A percentile compares a stretch with the other conserved stretches of the same genome.
Evolutionary conservation across 2,329 filamentous ascomycete species (phyloP).

Genomic region (Colletotrichum musae): DNA sequence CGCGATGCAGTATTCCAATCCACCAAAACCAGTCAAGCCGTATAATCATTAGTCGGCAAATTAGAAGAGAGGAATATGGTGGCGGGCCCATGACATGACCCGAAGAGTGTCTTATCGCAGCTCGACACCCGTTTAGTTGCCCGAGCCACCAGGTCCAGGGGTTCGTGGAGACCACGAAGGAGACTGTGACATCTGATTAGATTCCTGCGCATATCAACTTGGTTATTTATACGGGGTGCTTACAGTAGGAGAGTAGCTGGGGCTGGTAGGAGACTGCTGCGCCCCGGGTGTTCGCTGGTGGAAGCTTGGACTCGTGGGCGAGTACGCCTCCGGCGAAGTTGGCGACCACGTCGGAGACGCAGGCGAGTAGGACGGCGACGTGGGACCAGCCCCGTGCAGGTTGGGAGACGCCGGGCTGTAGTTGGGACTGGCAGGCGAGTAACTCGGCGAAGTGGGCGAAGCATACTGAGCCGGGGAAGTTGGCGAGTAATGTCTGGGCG

Average conservation of each 20-base stretch:
- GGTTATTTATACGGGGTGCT: conserved; percentile 38
- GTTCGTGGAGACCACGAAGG: conserved; percentile 63
- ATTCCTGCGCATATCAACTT: not conserved
- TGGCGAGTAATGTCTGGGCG: conserved; percentile 71
- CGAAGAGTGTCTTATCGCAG: conserved; percentile 22
- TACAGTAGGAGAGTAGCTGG: conserved; percentile 79
- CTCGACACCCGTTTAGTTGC: conserved; percentile 55
- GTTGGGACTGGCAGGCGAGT: conserved; percentile 78
- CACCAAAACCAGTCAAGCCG: conserved; percentile 36
- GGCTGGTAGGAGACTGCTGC: conserved; percentile 75
- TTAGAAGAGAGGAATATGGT: conserved; percentile 44
- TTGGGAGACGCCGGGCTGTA: conserved; percentile 80
- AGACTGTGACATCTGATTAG: conserved; percentile 56
- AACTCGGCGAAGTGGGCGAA: conserved; percentile 81
- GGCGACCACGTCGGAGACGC: conserved; percentile 85
- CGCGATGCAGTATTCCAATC: conserved; percentile 39
- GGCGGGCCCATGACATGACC: conserved; percentile 28
- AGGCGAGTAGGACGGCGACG: conserved; percentile 76
- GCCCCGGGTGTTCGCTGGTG: conserved; percentile 68
- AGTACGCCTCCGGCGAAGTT: conserved; percentile 76
- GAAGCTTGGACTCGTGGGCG: conserved; percentile 75
- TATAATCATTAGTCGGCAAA: conserved; percentile 57
- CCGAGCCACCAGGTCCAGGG: conserved; percentile 59
- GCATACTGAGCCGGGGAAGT: conserved; percentile 83
- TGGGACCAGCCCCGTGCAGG: conserved; percentile 59